Evolutionary conservation across 352 stramenopile genomes (phyloP), one percentile per base, ranked within the genome.

Genomic region (Ochromonadaceae sp.): DNA sequence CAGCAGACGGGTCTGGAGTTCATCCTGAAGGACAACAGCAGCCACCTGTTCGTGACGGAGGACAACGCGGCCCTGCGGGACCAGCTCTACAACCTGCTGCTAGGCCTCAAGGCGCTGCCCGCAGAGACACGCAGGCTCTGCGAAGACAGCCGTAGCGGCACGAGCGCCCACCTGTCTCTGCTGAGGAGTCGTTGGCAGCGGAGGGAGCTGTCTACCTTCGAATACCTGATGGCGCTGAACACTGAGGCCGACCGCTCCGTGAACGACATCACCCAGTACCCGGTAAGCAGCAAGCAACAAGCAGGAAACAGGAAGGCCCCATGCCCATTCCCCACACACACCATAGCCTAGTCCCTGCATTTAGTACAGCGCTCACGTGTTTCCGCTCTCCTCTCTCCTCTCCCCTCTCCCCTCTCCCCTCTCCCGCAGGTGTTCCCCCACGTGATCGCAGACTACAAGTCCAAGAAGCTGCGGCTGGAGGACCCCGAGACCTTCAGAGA

Each of bases 151-250:
- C 20, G 20, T 20, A 46, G 40, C 20, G 40, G 40, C 40, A 20
- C 40, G 40, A 46, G 40, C 40, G 40, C 20, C 20, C 20, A 20
- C 40, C 40, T 20, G 20, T 46, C 40, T 46, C 40, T 46, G 20
- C 26, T 71, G 63, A 74, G 65, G 46, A 20, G 63, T 36, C 59
- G 66, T 41, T 79, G 74, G 74, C 67, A 70, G 43, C 46, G 57
- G 20, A 36, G 73, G 14, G 59, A 78, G 43, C 72, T 79, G n/a
- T 76, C 67, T 44, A 80, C 74, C 53, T 94, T 91, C 34, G 86
- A 95, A 48, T 95, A 95, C 65, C 76, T 95, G 43, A 92, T 94
- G 81, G 79, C 87, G 22, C 79, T 95, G 32, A 95, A 95, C 70
- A 91, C 80, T 0, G 74, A 92, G 4, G 83, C 84, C 0, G 85